Evolutionary conservation across 2,329 filamentous ascomycete genomes (phyloP).

Genomic region (Botrytis aclada): DNA sequence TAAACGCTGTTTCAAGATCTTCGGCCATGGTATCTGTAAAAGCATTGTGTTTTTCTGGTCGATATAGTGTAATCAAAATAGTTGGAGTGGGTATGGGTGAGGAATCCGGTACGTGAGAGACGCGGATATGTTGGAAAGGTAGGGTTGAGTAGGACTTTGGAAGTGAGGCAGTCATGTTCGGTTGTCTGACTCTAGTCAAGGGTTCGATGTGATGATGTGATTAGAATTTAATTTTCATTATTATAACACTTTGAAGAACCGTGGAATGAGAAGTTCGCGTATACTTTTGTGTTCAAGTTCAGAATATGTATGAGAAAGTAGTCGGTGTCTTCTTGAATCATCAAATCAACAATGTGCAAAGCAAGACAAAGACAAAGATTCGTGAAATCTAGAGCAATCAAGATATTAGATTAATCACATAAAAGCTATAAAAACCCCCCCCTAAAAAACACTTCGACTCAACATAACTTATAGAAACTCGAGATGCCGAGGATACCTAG

Average conservation of each 20-base stretch:
- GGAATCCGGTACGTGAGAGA: constrained; percentile 49
- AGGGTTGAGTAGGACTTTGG: constrained; percentile 43
- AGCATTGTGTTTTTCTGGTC: constrained; percentile 65
- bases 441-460: too few relatives aligned
- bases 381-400: not conserved
- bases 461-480: not conserved
- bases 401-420: not conserved
- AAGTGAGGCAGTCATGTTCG: constrained; percentile 23
- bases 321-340: not conserved
- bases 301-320: not conserved
- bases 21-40: constrained; percentile 63
- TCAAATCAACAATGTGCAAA: not conserved
- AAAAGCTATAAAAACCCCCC: not conserved
- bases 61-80: constrained; percentile 61
- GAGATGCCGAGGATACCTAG: not conserved
- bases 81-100: constrained; percentile 58
- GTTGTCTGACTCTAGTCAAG: not conserved
- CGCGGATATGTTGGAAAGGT: constrained; percentile 44
- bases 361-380: not conserved
- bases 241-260: not conserved
- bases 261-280: too few relatives aligned
- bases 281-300: not conserved
- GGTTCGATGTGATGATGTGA: not conserved
- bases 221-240: not conserved
- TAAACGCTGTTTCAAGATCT: constrained; percentile 56